Evolutionary conservation across 1,284 basidiomycete species (phyloP), one percentile per base, ranked within the genome.

Genomic region (Apiotrichum gracile): DNA sequence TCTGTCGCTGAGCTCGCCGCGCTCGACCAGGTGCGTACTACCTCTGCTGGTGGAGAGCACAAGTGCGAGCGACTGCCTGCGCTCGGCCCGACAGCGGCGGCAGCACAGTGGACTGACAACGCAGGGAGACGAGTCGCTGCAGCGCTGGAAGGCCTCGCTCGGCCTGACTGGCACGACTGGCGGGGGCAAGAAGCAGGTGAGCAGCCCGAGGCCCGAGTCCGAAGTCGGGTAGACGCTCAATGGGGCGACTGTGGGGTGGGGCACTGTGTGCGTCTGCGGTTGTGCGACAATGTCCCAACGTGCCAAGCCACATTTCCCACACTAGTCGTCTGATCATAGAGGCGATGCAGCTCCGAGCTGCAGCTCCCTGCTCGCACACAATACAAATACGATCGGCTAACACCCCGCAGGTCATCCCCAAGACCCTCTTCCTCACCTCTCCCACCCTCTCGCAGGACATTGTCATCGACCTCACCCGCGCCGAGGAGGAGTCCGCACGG

Each of bases 101-200:
- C 33, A 35, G 13, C 6, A 12, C 33, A 25, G 19, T 14, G 17
- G 7, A 29, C 34, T 47, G 16, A 47, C 47, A 5, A 34, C n/a
- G 2, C 13, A 54, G 77, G 63, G 76, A 80, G 49, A 82, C 63
- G 80, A 81, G 64, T 79, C 77, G 44, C 72, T 82, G 10, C 77
- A 78, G 48, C 74, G 78, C 51, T 82, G 80, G 80, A 82, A 82
- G 64, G 77, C 77, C 4, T 78, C 76, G 34, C 70, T 82, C 12
- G 80, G 80, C 17, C 66, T 82, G 31, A 70, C 64, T 10, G 67
- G 72, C n/a, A 61, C 59, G 6, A 58, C 47, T 5, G 63, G 60
- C 17, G 62, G 60, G 9, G 75, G 68, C 9, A 55, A 60, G 13
- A 73, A 70, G 51, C 72, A 73, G 63, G 70, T 68, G 45, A 39